Percentiles rank a stretch among this genome's conserved stretches.
Evolutionary conservation across 2,329 filamentous ascomycete genomes (phyloP).

Genomic region (Ophiosphaerella narmari): DNA sequence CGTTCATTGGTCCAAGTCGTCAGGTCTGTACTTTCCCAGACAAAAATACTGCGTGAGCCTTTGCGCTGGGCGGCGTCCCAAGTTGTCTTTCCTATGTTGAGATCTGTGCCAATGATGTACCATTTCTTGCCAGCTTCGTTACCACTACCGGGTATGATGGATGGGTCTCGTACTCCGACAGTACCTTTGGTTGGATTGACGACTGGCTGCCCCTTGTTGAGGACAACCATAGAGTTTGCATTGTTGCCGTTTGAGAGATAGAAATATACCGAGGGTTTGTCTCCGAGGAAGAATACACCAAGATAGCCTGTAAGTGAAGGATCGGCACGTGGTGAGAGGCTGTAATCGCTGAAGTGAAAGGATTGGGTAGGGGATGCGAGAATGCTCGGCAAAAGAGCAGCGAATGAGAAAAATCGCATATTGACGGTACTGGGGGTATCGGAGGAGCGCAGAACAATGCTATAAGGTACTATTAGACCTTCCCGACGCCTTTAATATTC

Average conservation of each 20-base stretch:
- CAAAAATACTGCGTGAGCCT: slow-evolving; percentile 58
- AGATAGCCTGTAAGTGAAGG: slow-evolving; percentile 56
- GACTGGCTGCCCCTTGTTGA: slow-evolving; percentile 57
- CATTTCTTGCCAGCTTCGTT: slow-evolving; percentile 56
- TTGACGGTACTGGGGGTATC: background rate
- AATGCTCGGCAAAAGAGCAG: slow-evolving; percentile 17
- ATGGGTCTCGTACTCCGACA: slow-evolving; percentile 58
- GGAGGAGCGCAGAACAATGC: background rate
- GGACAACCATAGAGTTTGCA: slow-evolving; percentile 53
- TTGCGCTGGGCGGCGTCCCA: slow-evolving; percentile 60
- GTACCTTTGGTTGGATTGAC: slow-evolving; percentile 58
- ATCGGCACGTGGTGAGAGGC: slow-evolving; percentile 27
- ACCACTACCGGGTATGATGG: slow-evolving; percentile 55
- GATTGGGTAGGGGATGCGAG: slow-evolving; percentile 21
- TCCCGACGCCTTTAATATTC: too few relatives aligned
- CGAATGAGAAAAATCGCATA: slow-evolving; percentile 22
- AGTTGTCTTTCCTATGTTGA: slow-evolving; percentile 58
- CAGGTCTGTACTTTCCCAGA: slow-evolving; percentile 61
- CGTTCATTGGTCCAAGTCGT: slow-evolving; percentile 56
- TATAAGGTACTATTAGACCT: background rate
- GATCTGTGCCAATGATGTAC: slow-evolving; percentile 61
- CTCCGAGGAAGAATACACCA: slow-evolving; percentile 60
- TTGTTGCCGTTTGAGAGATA: slow-evolving; percentile 60
- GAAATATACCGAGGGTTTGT: slow-evolving; percentile 59
- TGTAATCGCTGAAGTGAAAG: slow-evolving; percentile 25